phyloP scores from a whole-genome alignment of 2,329 filamentous ascomycete species.

The Cladosporium velox region DNA sequence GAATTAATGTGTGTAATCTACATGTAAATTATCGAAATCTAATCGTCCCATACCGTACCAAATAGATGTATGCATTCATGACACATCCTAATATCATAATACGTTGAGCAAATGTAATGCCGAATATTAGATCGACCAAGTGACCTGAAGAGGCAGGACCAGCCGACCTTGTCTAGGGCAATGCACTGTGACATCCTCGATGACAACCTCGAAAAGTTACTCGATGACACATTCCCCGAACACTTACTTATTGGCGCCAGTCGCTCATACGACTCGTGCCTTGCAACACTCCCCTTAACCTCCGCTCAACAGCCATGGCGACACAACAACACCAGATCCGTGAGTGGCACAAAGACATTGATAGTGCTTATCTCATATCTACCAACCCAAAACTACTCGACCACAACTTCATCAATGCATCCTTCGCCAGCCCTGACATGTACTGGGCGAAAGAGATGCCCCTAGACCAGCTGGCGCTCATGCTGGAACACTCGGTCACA shows the following conservation, averaged over 20 bases:
- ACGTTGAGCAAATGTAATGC: neutral
- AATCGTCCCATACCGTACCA: neutral
- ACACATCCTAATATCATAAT: neutral
- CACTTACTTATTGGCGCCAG: neutral
- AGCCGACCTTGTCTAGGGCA: neutral
- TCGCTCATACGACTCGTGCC: neutral
- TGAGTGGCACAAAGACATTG: conserved; percentile 9
- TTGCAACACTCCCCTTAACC: neutral
- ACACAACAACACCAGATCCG: neutral
- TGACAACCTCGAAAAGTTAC: neutral
- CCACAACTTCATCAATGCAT: conserved; percentile 32
- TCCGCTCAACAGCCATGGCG: neutral
- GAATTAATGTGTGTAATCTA: neutral
- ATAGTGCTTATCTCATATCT: conserved; percentile 24
- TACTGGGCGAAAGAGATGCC: conserved; percentile 35
- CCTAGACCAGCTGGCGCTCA: conserved; percentile 23
- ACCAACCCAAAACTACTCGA: conserved; percentile 26
- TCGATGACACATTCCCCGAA: neutral
- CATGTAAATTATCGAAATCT: neutral
- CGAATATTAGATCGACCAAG: neutral
- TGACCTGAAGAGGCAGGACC: neutral
- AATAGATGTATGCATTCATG: neutral
- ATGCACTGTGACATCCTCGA: conserved; percentile 1
- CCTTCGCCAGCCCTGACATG: conserved; percentile 34
- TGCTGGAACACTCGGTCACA: conserved; percentile 33